phyloP scores from a whole-genome alignment of 1,139 yeast species.

The Candida albicans region DNA sequence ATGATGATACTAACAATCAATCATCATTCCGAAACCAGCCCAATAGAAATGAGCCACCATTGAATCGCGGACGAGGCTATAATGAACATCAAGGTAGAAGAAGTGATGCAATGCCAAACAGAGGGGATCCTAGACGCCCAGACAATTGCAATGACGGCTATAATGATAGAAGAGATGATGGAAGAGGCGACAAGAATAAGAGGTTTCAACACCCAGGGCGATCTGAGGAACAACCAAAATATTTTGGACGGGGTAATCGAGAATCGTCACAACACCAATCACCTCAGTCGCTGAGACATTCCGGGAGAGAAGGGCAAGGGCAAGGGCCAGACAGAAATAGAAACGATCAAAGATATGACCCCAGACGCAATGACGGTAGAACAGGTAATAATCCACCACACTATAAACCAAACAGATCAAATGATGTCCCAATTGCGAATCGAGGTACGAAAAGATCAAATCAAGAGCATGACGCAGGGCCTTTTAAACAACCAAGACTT shows the following conservation, averaged over 20 bases:
- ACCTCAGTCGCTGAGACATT: not conserved
- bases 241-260: no score
- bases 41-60: not conserved
- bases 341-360: conserved; percentile 1
- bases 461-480: not conserved
- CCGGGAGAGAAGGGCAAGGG: conserved; percentile 13
- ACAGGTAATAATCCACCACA: not conserved
- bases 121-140: no score
- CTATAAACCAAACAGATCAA: no score
- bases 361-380: not conserved
- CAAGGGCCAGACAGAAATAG: not conserved
- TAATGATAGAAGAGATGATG: not conserved
- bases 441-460: conserved; percentile 1
- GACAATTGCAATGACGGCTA: not conserved
- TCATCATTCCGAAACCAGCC: conserved; percentile 8
- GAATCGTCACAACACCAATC: no score
- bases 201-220: no score
- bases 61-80: not conserved
- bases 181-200: no score
- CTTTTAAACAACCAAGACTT: not conserved
- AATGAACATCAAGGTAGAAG: not conserved
- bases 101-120: no score
- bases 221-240: no score
- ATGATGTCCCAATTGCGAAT: not conserved
- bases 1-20: conserved; percentile 11